These are phyloP conservation scores for Pythium scleroteichum DNA, from an alignment of 352 stramenopile genomes.

Conservation along the genomic window DNA sequence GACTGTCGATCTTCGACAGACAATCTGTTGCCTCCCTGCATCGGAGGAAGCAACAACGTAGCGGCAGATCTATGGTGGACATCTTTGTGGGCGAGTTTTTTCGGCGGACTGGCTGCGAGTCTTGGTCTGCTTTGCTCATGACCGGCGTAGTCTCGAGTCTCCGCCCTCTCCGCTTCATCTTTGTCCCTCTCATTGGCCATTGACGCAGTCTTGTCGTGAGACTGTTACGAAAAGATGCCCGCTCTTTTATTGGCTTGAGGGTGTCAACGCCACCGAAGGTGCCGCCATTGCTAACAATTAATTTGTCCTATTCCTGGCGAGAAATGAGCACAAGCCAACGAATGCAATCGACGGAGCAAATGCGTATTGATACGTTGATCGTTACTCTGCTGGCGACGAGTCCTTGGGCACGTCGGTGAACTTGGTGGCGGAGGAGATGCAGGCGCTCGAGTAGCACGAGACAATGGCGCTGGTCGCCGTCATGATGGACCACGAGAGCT, in stretches of 20 bases:
- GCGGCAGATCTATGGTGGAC: not conserved
- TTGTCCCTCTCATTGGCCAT: not conserved
- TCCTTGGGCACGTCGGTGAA: not conserved
- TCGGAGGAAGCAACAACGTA: not conserved
- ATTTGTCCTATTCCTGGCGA: not conserved
- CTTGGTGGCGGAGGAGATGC: not conserved
- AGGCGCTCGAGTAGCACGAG: conserved; percentile 42
- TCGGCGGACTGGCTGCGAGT: conserved; percentile 2
- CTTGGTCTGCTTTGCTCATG: not conserved
- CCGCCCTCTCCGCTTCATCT: conserved; percentile 1
- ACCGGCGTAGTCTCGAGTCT: not conserved
- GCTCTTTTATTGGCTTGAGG: not conserved
- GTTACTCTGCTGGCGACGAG: conserved; percentile 9
- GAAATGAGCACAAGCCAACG: not conserved
- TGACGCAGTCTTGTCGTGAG: not conserved
- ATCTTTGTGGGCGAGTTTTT: no score
- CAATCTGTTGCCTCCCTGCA: conserved; percentile 13
- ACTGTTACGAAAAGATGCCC: not conserved
- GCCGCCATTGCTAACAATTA: no score
- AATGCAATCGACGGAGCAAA: no score
- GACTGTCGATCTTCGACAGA: conserved; percentile 64
- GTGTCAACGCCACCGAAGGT: no score
- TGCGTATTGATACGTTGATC: not conserved
- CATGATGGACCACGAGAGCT: conserved; percentile 79
- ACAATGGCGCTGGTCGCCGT: conserved; percentile 70